Percentiles rank a stretch among this genome's conserved stretches.
These are phyloP conservation scores for Conticribra weissflogii DNA, from an alignment of 108 stramenopile species.

Conservation along the genomic window DNA sequence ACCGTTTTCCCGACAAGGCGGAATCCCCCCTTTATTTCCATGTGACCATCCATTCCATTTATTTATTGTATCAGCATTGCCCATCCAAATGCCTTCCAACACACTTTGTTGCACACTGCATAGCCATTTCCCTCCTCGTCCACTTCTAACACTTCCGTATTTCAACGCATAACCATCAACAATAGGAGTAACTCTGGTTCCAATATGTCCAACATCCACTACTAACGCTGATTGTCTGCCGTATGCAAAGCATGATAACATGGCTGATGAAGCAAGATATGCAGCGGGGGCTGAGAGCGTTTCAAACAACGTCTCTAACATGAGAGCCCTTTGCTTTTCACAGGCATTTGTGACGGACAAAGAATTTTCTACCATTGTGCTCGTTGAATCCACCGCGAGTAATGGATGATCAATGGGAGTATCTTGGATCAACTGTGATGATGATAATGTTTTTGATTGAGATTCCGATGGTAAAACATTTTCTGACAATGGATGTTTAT, in stretches of 20 bases:
- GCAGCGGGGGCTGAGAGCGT: constrained; percentile 67
- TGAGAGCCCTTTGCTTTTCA: constrained; percentile 54
- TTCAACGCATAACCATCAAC: constrained; percentile 79
- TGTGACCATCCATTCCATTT: constrained; percentile 59
- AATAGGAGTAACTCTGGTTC: constrained; percentile 75
- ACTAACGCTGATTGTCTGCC: constrained; percentile 82
- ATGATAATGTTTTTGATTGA: constrained; percentile 3
- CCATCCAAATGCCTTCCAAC: constrained; percentile 29
- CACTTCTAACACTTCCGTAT: constrained; percentile 68
- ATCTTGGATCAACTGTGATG: not conserved
- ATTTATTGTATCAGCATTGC: not conserved
- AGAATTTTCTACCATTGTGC: not conserved
- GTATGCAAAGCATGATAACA: constrained; percentile 79
- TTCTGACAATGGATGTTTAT: constrained; percentile 11
- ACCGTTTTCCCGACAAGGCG: constrained; percentile 57
- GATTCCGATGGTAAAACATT: not conserved
- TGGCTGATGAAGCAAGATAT: constrained; percentile 79
- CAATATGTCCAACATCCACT: constrained; percentile 78
- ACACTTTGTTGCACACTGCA: constrained; percentile 51
- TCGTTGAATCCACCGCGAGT: constrained; percentile 39
- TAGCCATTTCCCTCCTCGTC: constrained; percentile 81
- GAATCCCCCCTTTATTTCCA: constrained; percentile 24
- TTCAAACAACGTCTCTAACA: constrained; percentile 81
- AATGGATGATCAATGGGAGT: constrained; percentile 44
- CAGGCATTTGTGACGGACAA: constrained; percentile 8